A percentile compares a stretch with the other conserved stretches of the same genome.
Conservation (phyloP, 163 green algal species). For the Chloromonas sp. region DNA sequence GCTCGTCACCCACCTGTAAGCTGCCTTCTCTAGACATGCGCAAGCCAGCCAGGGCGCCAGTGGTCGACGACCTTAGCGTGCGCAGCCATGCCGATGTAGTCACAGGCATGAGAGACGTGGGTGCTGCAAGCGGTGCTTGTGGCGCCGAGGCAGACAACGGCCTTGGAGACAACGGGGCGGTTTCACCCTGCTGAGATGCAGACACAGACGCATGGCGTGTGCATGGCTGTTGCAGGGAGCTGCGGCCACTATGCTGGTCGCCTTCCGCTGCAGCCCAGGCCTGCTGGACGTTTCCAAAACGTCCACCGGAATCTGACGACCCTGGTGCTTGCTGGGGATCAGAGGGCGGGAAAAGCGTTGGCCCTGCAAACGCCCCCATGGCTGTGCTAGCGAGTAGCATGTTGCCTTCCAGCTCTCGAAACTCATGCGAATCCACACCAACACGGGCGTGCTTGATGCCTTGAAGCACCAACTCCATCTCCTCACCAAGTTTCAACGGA, state of each 20-base stretch:
- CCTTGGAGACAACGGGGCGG: too few species aligned
- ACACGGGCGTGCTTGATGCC: conserved; percentile 43
- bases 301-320: too few species aligned
- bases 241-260: too few species aligned
- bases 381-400: not conserved
- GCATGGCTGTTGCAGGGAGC: too few species aligned
- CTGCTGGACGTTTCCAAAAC: too few species aligned
- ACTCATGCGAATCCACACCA: conserved; percentile 39
- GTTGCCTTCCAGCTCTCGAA: conserved; percentile 22
- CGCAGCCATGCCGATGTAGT: not conserved
- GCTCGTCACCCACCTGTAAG: not conserved
- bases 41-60: not conserved
- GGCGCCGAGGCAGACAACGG: too few species aligned
- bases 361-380: too few species aligned
- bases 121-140: not conserved
- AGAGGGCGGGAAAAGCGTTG: too few species aligned
- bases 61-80: not conserved
- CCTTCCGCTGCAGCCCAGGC: too few species aligned
- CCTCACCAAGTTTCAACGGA: not conserved
- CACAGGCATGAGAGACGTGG: not conserved
- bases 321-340: too few species aligned
- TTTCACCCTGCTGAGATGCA: too few species aligned
- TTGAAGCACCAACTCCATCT: conserved; percentile 25
- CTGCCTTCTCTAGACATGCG: not conserved
- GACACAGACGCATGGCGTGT: too few species aligned